Evolutionary conservation across 768 basidiomycete species (phyloP).

Genomic region (Brasilioporus rufonigricans): DNA sequence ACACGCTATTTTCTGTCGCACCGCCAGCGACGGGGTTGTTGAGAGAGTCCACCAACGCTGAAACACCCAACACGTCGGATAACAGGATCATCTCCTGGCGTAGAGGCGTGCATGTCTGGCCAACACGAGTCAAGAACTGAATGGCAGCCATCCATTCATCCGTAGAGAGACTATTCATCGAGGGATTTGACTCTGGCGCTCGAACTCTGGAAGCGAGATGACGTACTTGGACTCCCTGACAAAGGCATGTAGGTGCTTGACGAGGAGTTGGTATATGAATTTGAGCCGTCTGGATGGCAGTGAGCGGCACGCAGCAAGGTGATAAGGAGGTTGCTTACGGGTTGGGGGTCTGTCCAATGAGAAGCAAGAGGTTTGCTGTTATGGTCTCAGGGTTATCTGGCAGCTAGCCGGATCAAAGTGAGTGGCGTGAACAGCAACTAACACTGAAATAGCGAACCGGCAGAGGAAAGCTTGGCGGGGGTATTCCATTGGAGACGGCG

Average conservation of each 20-base stretch:
- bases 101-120: conserved; percentile 68
- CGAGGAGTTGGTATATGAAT: conserved; percentile 50
- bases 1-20: conserved; percentile 72
- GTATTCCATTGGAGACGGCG: conserved; percentile 42
- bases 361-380: conserved; percentile 45
- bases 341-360: conserved; percentile 36
- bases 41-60: conserved; percentile 69
- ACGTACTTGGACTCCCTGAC: conserved; percentile 63
- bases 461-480: conserved; percentile 37
- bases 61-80: conserved; percentile 80
- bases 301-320: not conserved
- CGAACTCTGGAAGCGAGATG: not conserved
- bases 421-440: not conserved
- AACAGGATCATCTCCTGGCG: conserved; percentile 82
- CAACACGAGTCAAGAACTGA: conserved; percentile 71
- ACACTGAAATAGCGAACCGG: conserved; percentile 33
- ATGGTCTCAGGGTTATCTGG: conserved; percentile 49
- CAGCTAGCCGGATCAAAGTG: conserved; percentile 31
- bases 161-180: conserved; percentile 52
- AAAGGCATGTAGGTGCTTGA: conserved; percentile 73
- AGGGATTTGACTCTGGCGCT: not conserved
- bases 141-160: conserved; percentile 87
- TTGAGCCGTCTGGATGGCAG: conserved; percentile 34
- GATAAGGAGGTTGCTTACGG: conserved; percentile 35
- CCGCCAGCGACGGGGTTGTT: conserved; percentile 64